Evolutionary conservation across 2,329 filamentous ascomycete species (phyloP), one percentile per base, ranked within the genome.

Genomic region (Phialemonium atrogriseum): DNA sequence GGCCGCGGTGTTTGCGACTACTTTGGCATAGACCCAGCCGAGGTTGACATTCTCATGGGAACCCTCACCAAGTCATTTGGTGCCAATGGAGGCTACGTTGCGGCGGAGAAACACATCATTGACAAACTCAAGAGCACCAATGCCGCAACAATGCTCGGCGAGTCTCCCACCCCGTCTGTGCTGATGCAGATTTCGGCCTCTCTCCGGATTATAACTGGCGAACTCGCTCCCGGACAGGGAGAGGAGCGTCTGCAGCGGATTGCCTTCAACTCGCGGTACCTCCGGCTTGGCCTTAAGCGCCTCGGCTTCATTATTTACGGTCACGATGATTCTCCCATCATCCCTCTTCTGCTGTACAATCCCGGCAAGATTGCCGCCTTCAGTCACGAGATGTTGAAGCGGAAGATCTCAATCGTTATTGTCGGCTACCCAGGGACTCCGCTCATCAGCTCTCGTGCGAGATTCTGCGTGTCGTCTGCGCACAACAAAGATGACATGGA

Each of bases 401-500:
- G 91, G 52, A 96, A 95, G 60, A 96, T 98, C 47, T 91, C 89
- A 0, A 85, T 96, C 31, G 91, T 98, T 23, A 85, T 98, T 27
- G 91, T 98, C 39, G 91, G 89, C 32, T 98, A 98, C 55, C 91
- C 91, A 5, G 91, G 89, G 7, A 98, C 91, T 3, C 91, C 91
- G 2, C 73, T 98, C 27, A 93, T 96, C 47, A 93, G 84, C 40
- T 95, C 89, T 13, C 83, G 91, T 42, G 91, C 86, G 30, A 83
- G 91, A 28, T 95, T 98, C 74, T 98, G 91, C 55, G 78, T 98
- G 32, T 94, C 87, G 4, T 80, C 91, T 3, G 86, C 91, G 2
- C 91, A 98, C 66, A 98, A 93, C 60, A 98, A 98, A 67, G 91
- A 98, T 30, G 91, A 98, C 55, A 73, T 98, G 48, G 91, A 98